Percentiles rank a stretch among this genome's conserved stretches.
Evolutionary conservation across 495 filamentous ascomycete genomes (phyloP).

Genomic region (Pseudotulostoma volvatum): DNA sequence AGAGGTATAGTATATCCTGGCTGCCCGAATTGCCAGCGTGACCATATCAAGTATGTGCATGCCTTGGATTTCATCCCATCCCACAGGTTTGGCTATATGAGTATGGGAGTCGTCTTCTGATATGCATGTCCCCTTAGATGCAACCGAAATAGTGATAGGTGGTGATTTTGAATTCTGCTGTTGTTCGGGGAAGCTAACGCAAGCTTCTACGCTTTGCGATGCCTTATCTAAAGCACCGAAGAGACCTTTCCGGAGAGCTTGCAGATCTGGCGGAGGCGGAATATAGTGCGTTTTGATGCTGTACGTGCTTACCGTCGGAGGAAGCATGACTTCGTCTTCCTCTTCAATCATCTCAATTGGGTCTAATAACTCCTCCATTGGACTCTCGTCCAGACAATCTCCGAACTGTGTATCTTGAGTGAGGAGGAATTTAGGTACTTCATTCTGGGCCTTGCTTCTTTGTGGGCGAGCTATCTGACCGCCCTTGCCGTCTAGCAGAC

Average conservation of each 20-base stretch:
- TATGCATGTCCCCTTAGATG: slow-evolving; percentile 10
- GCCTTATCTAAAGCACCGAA: slow-evolving; percentile 49
- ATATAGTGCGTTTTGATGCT: slow-evolving; percentile 72
- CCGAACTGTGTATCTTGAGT: slow-evolving; percentile 23
- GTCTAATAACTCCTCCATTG: slow-evolving; percentile 33
- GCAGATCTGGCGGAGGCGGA: slow-evolving; percentile 69
- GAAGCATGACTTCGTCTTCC: slow-evolving; percentile 60
- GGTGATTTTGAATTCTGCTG: slow-evolving; percentile 15
- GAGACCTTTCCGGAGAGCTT: slow-evolving; percentile 61
- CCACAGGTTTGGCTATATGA: slow-evolving; percentile 24
- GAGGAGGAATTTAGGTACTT: slow-evolving; percentile 24
- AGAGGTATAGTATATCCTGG: slow-evolving; percentile 84
- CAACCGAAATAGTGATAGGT: slow-evolving; percentile 18
- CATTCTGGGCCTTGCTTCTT: slow-evolving; percentile 35
- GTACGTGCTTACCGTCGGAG: slow-evolving; percentile 92
- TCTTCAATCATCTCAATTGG: slow-evolving; percentile 36
- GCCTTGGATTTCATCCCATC: slow-evolving; percentile 77
- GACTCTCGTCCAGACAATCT: slow-evolving; percentile 37
- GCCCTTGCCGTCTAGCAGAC: slow-evolving; percentile 83
- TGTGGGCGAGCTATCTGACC: slow-evolving; percentile 60
- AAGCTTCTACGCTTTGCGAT: slow-evolving; percentile 45
- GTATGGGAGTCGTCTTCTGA: slow-evolving; percentile 21
- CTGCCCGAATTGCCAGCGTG: slow-evolving; percentile 84
- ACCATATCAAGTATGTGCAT: slow-evolving; percentile 81
- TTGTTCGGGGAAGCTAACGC: slow-evolving; percentile 18